Conservation (phyloP, 2,329 filamentous ascomycete species). For the Colletotrichum sidae region DNA sequence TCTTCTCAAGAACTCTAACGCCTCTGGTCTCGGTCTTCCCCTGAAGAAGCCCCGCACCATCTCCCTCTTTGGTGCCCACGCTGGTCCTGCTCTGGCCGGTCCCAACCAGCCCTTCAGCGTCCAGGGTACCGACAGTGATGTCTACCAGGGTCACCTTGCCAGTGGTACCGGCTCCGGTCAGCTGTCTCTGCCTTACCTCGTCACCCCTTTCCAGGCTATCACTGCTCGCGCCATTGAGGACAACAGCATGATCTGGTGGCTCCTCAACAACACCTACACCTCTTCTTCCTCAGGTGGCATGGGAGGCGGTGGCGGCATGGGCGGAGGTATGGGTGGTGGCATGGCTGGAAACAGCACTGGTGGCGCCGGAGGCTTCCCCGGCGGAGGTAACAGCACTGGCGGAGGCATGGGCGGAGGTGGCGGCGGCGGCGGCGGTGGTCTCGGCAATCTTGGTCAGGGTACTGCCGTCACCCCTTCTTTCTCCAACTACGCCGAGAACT, state of each 20-base stretch:
- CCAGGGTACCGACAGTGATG: slow-evolving; percentile 23
- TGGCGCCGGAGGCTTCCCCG: background rate
- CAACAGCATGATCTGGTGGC: slow-evolving; percentile 54
- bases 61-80: slow-evolving; percentile 26
- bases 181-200: slow-evolving; percentile 23
- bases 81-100: slow-evolving; percentile 17
- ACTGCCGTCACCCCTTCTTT: slow-evolving; percentile 11
- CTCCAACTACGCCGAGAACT: slow-evolving; percentile 29
- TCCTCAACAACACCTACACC: slow-evolving; percentile 32
- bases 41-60: slow-evolving; percentile 56
- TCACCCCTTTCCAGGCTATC: slow-evolving; percentile 33
- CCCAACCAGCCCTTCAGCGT: slow-evolving; percentile 27
- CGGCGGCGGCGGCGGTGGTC: background rate
- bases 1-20: slow-evolving; percentile 77
- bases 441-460: slow-evolving; percentile 23
- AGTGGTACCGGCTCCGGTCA: slow-evolving; percentile 29
- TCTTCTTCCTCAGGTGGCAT: slow-evolving; percentile 25
- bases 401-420: slow-evolving; percentile 26
- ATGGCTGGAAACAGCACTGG: slow-evolving; percentile 16
- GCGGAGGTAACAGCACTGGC: slow-evolving; percentile 22
- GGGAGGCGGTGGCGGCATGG: slow-evolving; percentile 4
- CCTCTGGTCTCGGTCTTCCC: slow-evolving; percentile 62
- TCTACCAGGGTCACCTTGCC: slow-evolving; percentile 27
- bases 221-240: slow-evolving; percentile 49
- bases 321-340: slow-evolving; percentile 10